A percentile compares a stretch with the other conserved stretches of the same genome.
Conservation (phyloP, 768 basidiomycete species). For the Nidularia sp. region DNA sequence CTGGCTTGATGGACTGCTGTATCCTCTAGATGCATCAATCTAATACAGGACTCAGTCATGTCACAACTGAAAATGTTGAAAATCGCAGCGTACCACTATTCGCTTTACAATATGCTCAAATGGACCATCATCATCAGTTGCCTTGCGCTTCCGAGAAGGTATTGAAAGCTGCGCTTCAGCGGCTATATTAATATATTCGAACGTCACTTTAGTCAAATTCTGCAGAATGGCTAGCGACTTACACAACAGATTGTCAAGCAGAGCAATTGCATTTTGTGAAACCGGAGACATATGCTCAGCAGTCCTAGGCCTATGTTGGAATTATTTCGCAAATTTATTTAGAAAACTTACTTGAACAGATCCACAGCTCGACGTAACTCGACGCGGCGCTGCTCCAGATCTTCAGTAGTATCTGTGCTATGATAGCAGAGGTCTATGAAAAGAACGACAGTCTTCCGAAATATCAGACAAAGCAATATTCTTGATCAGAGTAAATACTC, state of each 20-base stretch:
- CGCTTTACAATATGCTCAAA: constrained; percentile 19
- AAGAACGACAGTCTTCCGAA: constrained; percentile 16
- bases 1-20: too few species aligned
- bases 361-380: constrained; percentile 15
- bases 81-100: constrained; percentile 12
- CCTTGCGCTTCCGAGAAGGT: constrained; percentile 6
- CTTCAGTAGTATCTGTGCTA: constrained; percentile 8
- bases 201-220: too few species aligned
- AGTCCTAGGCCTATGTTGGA: too few species aligned
- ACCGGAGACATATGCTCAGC: constrained; percentile 12
- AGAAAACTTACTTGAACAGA: constrained; percentile 12
- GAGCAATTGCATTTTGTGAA: constrained; percentile 15
- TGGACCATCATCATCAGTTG: constrained; percentile 10
- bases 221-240: background rate
- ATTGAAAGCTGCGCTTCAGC: too few species aligned
- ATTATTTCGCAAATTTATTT: too few species aligned
- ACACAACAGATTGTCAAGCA: constrained; percentile 18
- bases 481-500: background rate
- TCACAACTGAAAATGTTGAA: background rate
- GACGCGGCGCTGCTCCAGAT: constrained; percentile 9
- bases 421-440: constrained; percentile 19
- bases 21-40: background rate
- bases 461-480: too few species aligned
- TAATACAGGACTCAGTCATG: background rate
- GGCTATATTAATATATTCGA: too few species aligned